These are phyloP conservation scores for Balamuthia mandrillaris DNA, from an alignment of 208 protist genomes.

Conservation along the genomic window DNA sequence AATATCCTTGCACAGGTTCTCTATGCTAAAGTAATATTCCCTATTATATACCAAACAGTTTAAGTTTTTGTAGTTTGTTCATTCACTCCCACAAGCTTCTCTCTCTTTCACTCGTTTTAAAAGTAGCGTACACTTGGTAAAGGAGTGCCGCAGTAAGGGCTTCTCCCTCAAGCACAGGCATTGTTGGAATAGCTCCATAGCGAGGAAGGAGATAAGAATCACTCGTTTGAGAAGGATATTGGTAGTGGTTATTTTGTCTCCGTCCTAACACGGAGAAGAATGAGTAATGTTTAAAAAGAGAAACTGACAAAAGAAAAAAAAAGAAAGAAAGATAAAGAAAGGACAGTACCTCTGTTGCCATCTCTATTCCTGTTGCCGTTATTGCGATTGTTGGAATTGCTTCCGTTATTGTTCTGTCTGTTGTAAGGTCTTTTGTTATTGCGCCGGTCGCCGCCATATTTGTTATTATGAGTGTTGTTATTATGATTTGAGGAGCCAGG, in stretches of 20 bases:
- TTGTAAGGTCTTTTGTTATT: too few species aligned
- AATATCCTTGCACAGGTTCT: slow-evolving; percentile 57
- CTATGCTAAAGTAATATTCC: slow-evolving; percentile 56
- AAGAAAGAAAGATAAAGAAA: background rate
- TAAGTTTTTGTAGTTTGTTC: too few species aligned
- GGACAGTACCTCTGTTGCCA: too few species aligned
- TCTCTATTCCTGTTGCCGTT: too few species aligned
- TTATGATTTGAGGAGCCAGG: background rate
- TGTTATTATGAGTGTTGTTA: background rate
- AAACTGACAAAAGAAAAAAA: background rate
- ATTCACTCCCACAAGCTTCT: background rate
- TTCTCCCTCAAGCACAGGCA: background rate
- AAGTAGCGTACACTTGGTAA: background rate
- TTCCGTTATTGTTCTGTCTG: too few species aligned
- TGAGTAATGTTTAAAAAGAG: background rate
- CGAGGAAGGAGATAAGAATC: background rate
- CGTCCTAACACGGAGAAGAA: background rate
- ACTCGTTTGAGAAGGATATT: background rate
- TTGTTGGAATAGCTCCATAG: too few species aligned
- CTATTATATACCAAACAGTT: background rate
- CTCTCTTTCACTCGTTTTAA: background rate
- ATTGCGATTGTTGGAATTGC: too few species aligned
- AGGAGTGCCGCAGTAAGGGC: background rate
- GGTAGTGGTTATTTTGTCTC: background rate
- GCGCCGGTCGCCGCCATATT: background rate